Base-by-base conservation (phyloP, 768 basidiomycete species). In the Kwoniella mangroviensis region DNA sequence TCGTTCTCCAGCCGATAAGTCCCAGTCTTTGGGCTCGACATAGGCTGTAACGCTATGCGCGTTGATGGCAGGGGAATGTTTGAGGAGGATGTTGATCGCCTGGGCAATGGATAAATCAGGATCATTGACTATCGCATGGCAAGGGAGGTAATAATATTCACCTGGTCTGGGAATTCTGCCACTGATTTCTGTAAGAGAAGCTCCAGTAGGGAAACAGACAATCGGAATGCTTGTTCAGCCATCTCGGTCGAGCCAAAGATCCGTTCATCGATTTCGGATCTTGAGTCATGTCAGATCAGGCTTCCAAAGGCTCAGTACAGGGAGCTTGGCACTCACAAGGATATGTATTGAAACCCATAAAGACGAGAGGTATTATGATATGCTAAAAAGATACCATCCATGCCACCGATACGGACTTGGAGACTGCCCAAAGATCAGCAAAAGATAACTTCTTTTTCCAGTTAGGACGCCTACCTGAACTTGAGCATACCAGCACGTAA, bases 391-490 rank as follows among this genome's bases (percentile, higher is more conserved):
- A 98, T 90, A 17, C 96, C 96, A 78, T 97, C 94, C 96, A 98
- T 98, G 79, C 90, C 89, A 10, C 96, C 96, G 70, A 99, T 98
- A 4, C 96, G 90, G 2, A 88, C 95, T 86, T 99, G 96, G 85
- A 98, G 91, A 73, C 92, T 94, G 72, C 15, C 69, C n/a, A 52
- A 1, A 40, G 19, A 67, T 51, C 53, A 52, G 49, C 49, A 55
- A 40, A 24, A 2, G 26, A 42, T n/a, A 54, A 22, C 45, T 49
- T 40, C 24, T 24, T 3, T 13, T 60, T 12, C 11, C 41, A 49
- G 15, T 51, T 65, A 62, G 9, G 45, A 21, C 28, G 42, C 75
- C 84, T 71, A 92, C 92, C 88, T 90, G 82, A 93, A 98, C 85
- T 98, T 98, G 65, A 99, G 86, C 85, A 98, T 96, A 1, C 93